Evolutionary conservation across 2,329 filamentous ascomycete genomes (phyloP), one percentile per base, ranked within the genome.

Genomic region (Macrophomina pseudophaseolina): DNA sequence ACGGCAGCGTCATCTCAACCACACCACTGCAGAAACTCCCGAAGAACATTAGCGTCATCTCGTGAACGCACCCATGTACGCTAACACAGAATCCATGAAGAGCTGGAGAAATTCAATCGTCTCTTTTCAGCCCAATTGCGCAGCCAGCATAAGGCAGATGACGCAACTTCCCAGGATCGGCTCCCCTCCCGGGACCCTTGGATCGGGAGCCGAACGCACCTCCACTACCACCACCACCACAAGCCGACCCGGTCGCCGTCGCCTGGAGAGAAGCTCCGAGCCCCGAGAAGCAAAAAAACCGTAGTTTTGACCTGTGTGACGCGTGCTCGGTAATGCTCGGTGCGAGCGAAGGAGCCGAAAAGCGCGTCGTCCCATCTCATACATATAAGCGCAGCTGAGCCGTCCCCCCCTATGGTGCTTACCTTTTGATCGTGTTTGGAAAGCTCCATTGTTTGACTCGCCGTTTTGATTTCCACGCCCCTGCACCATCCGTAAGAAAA

Each of bases 141-240:
- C 23, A 23, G 23, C 23, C 23, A 23, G 23, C 23, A 23, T 2
- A 23, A 23, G 23, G 23, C 23, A 23, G 23, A 38, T 38, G 35
- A 38, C 35, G 35, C 35, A 38, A 23, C 23, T 23, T 23, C 11
- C 35, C 35, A 12, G 40, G 40, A 7, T 18, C 56, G 56, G 56
- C 56, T 60, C 56, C 42, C 56, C 56, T 60, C 56, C 42, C 56
- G 56, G 56, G 23, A 48, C 56, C 40, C 56, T 54, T 40, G 40
- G 23, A 23, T 46, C 56, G 56, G 56, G 40, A 35, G 33, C 40
- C 56, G 40, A 60, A 33, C 40, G 23, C 42, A 33, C 8, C 12
- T 6, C 23, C 35, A 23, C 35, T 23, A 42, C 28, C 14, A 60
- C 40, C 40, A 35, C 28, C 23, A 23, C 54, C 35, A 28, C 30